These are phyloP conservation scores for Postia placenta DNA, from an alignment of 768 basidiomycete genomes.

Conservation along the genomic window DNA sequence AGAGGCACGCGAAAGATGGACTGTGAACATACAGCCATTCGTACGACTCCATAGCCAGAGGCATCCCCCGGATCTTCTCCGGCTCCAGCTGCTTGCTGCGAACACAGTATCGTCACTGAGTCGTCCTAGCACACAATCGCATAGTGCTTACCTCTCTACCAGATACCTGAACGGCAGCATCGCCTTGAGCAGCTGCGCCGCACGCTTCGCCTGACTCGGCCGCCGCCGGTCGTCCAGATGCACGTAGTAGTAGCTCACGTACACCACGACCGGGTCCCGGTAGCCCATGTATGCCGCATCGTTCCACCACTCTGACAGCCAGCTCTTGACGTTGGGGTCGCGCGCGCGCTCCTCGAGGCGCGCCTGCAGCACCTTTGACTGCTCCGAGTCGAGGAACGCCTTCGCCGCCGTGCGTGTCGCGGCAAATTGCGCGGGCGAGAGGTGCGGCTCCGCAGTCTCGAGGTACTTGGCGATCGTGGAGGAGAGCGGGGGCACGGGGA, in stretches of 20 bases:
- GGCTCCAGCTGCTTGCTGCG: slow-evolving; percentile 68
- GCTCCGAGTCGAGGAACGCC: slow-evolving; percentile 64
- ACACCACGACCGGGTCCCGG: slow-evolving; percentile 86
- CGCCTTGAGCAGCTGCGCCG: slow-evolving; percentile 80
- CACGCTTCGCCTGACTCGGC: slow-evolving; percentile 58
- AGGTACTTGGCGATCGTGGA: slow-evolving; percentile 89
- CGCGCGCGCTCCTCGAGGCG: slow-evolving; percentile 73
- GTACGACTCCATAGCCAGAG: slow-evolving; percentile 91
- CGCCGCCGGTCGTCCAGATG: slow-evolving; percentile 62
- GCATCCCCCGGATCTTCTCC: slow-evolving; percentile 71
- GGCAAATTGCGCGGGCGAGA: slow-evolving; percentile 56
- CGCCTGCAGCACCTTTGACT: slow-evolving; percentile 66
- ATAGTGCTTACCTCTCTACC: slow-evolving; percentile 63
- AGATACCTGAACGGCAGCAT: slow-evolving; percentile 81
- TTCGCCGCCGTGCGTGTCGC: slow-evolving; percentile 54
- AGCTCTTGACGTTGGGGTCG: slow-evolving; percentile 54
- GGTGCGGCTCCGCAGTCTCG: slow-evolving; percentile 73
- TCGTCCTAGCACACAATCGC: neutral
- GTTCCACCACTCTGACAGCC: slow-evolving; percentile 99
- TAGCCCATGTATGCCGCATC: slow-evolving; percentile 85
- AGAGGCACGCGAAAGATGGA: neutral
- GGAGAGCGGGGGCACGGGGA: slow-evolving; percentile 80
- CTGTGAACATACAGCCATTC: slow-evolving; percentile 76
- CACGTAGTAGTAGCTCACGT: slow-evolving; percentile 93
- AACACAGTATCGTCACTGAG: neutral